Percentiles rank a stretch among this genome's conserved stretches.
phyloP scores from a whole-genome alignment of 2,329 filamentous ascomycete genomes.

The Fusarium tupiense region DNA sequence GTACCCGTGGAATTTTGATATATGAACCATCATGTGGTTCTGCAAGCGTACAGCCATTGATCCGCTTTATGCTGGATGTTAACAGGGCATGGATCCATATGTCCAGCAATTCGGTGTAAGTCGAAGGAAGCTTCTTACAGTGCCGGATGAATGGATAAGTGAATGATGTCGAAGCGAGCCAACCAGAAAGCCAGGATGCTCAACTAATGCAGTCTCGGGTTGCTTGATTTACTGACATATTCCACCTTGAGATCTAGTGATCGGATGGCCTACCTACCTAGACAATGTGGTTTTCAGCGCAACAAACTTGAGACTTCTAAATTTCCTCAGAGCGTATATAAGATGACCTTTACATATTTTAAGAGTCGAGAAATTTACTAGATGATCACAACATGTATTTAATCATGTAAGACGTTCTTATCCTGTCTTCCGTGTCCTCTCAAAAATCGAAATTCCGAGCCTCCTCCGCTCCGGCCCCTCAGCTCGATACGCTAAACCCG shows the following conservation, averaged over 20 bases:
- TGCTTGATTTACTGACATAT: neutral
- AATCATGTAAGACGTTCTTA: neutral
- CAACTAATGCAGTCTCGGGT: neutral
- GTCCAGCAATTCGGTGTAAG: neutral
- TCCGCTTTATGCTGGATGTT: neutral
- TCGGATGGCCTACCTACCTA: neutral
- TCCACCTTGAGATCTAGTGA: constrained; percentile 9
- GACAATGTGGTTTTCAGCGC: neutral
- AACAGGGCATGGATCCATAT: neutral
- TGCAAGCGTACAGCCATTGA: neutral
- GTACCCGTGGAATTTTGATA: neutral
- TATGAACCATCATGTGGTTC: neutral
- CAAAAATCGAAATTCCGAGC: constrained; percentile 37
- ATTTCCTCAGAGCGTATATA: neutral
- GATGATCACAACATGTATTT: neutral
- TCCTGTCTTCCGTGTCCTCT: constrained; percentile 33
- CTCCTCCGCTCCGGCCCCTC: constrained; percentile 35
- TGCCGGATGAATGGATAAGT: constrained; percentile 33
- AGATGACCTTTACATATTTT: too few species aligned
- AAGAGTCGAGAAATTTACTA: neutral
- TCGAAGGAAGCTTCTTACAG: neutral
- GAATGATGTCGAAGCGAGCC: constrained; percentile 11
- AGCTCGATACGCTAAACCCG: constrained; percentile 22
- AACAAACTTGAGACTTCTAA: neutral
- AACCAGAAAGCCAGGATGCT: constrained; percentile 17